phyloP scores from a whole-genome alignment of 2,329 filamentous ascomycete species.

The Didymellaceae sp. region DNA sequence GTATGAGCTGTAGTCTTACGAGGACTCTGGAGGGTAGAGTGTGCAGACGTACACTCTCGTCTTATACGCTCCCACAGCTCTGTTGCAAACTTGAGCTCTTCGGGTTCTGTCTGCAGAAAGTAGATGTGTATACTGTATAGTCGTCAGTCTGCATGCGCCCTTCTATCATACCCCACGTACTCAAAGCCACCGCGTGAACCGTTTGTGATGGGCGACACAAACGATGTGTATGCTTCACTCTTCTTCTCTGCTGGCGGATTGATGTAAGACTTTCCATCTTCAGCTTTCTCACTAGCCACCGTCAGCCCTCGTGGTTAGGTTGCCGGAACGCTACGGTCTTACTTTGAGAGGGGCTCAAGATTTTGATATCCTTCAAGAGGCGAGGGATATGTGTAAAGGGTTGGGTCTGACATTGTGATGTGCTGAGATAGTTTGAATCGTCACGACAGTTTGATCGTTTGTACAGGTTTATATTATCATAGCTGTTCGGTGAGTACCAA shows the following conservation, averaged over 20 bases:
- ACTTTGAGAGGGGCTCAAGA: constrained; percentile 61
- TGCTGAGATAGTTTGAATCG: neutral
- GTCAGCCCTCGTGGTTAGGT: constrained; percentile 8
- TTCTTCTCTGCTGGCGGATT: constrained; percentile 68
- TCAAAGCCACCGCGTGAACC: constrained; percentile 77
- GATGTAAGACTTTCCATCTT: constrained; percentile 78
- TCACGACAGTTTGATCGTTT: constrained; percentile 13
- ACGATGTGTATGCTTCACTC: constrained; percentile 74
- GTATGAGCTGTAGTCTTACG: neutral
- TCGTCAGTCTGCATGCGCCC: neutral
- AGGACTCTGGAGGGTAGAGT: neutral
- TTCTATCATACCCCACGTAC: constrained; percentile 15
- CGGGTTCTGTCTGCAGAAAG: constrained; percentile 68
- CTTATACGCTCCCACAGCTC: constrained; percentile 80
- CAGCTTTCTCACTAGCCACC: constrained; percentile 60
- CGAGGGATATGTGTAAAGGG: constrained; percentile 59
- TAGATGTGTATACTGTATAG: constrained; percentile 73
- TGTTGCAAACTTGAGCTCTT: constrained; percentile 70
- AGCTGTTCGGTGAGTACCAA: neutral
- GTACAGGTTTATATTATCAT: neutral
- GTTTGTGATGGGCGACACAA: constrained; percentile 71
- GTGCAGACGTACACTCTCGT: constrained; percentile 70
- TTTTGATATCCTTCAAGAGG: constrained; percentile 65
- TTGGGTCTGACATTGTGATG: constrained; percentile 49
- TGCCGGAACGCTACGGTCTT: too few relatives aligned